Evolutionary conservation across 371 early-diverging fungal genomes (phyloP).

Genomic region (Gilbertella persicaria): DNA sequence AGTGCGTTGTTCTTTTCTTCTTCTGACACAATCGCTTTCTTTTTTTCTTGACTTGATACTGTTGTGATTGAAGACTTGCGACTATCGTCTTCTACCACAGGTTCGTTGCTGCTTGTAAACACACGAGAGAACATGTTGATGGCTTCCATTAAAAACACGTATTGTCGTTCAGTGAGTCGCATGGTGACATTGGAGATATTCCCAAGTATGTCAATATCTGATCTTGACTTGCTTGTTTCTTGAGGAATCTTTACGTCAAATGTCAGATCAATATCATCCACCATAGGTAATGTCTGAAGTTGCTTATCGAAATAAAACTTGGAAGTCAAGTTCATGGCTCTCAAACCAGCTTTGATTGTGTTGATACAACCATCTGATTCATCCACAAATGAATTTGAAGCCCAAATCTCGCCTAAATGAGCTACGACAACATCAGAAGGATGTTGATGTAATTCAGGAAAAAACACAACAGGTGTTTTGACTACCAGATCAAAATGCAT

Average conservation of each 20-base stretch:
- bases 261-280: conserved; percentile 82
- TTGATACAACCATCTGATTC: conserved; percentile 53
- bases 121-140: conserved; percentile 51
- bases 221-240: conserved; percentile 14
- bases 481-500: conserved; percentile 88
- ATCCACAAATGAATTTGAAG: conserved; percentile 70
- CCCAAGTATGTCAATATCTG: conserved; percentile 60
- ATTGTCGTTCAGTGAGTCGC: conserved; percentile 82
- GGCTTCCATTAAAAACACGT: conserved; percentile 76
- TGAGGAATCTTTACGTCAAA: conserved; percentile 60
- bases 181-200: conserved; percentile 75
- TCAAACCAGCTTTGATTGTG: conserved; percentile 65
- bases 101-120: conserved; percentile 14
- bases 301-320: conserved; percentile 32
- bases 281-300: conserved; percentile 73
- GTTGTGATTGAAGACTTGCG: background rate
- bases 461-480: conserved; percentile 86
- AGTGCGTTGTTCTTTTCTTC: background rate
- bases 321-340: conserved; percentile 70
- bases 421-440: conserved; percentile 66
- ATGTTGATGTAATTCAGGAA: conserved; percentile 68
- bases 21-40: conserved; percentile 1
- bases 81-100: conserved; percentile 2
- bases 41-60: background rate
- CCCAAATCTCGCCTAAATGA: conserved; percentile 87